Base-by-base conservation (phyloP, 345 rosid species). In the Melaleuca alternifolia region DNA sequence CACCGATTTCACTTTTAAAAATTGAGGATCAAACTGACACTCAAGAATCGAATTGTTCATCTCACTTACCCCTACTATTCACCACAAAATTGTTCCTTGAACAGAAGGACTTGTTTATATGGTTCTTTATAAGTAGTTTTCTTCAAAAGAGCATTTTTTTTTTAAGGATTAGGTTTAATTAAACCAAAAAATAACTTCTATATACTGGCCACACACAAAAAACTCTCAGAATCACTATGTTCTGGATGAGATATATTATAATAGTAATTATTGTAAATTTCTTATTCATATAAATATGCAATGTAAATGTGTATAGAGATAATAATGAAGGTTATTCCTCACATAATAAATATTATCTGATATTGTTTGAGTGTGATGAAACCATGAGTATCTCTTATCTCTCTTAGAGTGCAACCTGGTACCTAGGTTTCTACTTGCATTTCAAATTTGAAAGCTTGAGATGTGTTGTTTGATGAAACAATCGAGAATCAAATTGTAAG, bases 291-390 rank as follows among this genome's bases (percentile, higher is more conserved):
- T 0, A n/a, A n/a, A n/a, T 54, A 54, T 54, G 59, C n/a, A 23
- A 54, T 54, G 1, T 54, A 54, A 54, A 54, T n/a, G 23, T 54
- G 59, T 54, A 54, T 4, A 23, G 59, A 54, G 59, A 21, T 23
- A 54, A 54, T 54, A n/a, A n/a, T 54, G 23, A 0, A 54, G 11
- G 21, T 4, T 0, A 54, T 54, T 0, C 0, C 21, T 24, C 23
- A 54, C 0, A 54, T 54, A 3, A 9, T 54, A 0, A 2, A 54
- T 20, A 54, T 5, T 3, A 54, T 8, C 21, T 54, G 2, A 54
- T 54, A 54, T 54, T 54, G 21, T 21, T 23, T 54, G 10, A 54
- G 59, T 21, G 59, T 21, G 23, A 21, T 21, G n/a, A 54, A 21
- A 54, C 23, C 59, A 54, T 54, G 23, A 54, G 11, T 54, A 54